Percentiles rank a stretch among this genome's conserved stretches.
phyloP scores from a whole-genome alignment of 2,329 filamentous ascomycete genomes.

The Fonsecaea pedrosoi region DNA sequence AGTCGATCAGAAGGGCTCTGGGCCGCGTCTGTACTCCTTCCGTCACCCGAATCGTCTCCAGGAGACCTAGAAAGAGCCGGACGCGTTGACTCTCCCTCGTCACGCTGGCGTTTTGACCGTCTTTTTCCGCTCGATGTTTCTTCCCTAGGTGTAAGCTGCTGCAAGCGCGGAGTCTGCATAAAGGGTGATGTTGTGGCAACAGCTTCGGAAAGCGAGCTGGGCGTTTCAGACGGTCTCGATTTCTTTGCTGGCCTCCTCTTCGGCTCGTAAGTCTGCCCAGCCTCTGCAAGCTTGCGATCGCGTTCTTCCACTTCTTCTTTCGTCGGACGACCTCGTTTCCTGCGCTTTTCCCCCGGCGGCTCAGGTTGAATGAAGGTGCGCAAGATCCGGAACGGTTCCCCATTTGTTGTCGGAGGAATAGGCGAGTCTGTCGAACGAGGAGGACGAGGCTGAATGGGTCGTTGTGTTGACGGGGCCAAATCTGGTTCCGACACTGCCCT shows the following conservation, averaged over 20 bases:
- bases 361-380: constrained; percentile 31
- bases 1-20: constrained; percentile 35
- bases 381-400: constrained; percentile 35
- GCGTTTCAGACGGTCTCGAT: constrained; percentile 36
- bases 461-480: constrained; percentile 26
- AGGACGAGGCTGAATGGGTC: constrained; percentile 38
- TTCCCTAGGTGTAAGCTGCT: constrained; percentile 22
- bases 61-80: constrained; percentile 24
- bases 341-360: constrained; percentile 26
- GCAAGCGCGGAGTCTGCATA: constrained; percentile 30
- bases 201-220: constrained; percentile 27
- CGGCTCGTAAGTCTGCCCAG: constrained; percentile 39
- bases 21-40: constrained; percentile 29
- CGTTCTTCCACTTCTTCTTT: constrained; percentile 41
- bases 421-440: constrained; percentile 38
- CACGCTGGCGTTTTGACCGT: constrained; percentile 24
- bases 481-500: constrained; percentile 31
- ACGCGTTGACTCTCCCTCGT: constrained; percentile 20
- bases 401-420: constrained; percentile 35
- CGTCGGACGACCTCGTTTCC: constrained; percentile 40
- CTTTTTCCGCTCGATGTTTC: constrained; percentile 36
- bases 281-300: constrained; percentile 34
- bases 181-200: constrained; percentile 27
- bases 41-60: constrained; percentile 32
- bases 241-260: constrained; percentile 40